A percentile compares a stretch with the other conserved stretches of the same genome.
These are phyloP conservation scores for Magnaporthiopsis incrustans DNA, from an alignment of 2,329 filamentous ascomycete species.

Conservation along the genomic window DNA sequence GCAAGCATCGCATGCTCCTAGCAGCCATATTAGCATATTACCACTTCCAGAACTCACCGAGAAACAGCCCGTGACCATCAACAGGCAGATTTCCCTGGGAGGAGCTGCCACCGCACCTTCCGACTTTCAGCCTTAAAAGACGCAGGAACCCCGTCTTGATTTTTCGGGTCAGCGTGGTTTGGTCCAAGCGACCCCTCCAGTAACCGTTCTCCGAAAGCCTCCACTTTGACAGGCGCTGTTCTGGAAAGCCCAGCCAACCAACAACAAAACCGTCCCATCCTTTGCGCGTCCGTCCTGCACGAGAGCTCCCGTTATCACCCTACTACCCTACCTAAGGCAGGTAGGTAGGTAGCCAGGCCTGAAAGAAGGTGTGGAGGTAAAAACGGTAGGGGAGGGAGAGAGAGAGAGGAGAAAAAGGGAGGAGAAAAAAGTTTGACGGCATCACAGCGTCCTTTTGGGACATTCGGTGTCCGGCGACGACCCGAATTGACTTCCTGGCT, in stretches of 20 bases:
- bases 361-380: not conserved
- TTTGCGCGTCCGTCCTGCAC: not conserved
- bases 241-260: not conserved
- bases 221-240: not conserved
- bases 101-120: not conserved
- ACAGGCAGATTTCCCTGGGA: not conserved
- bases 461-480: not conserved
- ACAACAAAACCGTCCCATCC: not conserved
- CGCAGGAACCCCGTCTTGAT: not conserved
- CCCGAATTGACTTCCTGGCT: not conserved
- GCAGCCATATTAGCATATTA: not conserved
- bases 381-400: too few species aligned
- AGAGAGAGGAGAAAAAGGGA: not conserved
- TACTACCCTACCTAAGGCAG: not conserved
- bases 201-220: not conserved
- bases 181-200: not conserved
- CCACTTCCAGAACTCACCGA: not conserved
- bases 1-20: not conserved
- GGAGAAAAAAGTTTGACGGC: not conserved
- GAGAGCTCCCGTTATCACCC: not conserved
- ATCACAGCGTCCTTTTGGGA: not conserved
- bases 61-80: not conserved
- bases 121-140: not conserved
- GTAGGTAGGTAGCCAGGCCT: not conserved
- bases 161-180: not conserved